Base-by-base conservation (phyloP, 1,139 yeast genomes). In the Taphrina confusa region DNA sequence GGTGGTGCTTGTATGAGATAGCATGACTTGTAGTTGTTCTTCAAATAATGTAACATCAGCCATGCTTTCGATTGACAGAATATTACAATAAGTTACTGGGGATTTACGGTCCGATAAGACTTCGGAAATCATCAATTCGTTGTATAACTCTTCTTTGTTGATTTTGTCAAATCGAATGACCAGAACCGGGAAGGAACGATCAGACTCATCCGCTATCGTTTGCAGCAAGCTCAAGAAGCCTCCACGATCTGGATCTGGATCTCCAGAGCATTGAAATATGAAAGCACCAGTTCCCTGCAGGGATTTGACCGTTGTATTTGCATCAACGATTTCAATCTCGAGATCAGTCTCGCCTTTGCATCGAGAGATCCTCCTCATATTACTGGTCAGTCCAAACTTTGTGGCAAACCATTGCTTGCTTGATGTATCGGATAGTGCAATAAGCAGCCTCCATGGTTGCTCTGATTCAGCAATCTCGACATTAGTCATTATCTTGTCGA, bases 21-120 rank as follows among this genome's bases (percentile, higher is more conserved):
- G 31, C 27, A 46, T 36, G 3, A 12, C 27, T 6, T 34, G 20
- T 14, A 54, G 12, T 8, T n/a, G 42, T 8, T 12, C 28, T 8
- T 54, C 51, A 30, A 54, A 54, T 9, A 25, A 23, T 16, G 16
- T 18, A 6, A 54, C 40, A 14, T 44, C 51, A 9, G 31, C 45
- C 58, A 54, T 42, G 27, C 33, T 25, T 16, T 34, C 36, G 25
- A 54, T 34, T 9, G 39, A 36, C 6, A 25, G 36, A 20, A 54
- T 14, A n/a, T 36, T 20, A 44, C 44, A 45, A 16, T 36, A 33
- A n/a, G 30, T 18, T 4, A 44, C 51, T 4, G 58, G 58, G 11
- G 51, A 23, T 16, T 36, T 42, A 4, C 44, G 50, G 20, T 54
- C 58, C n/a, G 51, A 22, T 36, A 54, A 20, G 16, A 54, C 34